A percentile compares a stretch with the other conserved stretches of the same genome.
Conservation (phyloP, 805 yeast genomes). For the Brettanomyces anomalus region DNA sequence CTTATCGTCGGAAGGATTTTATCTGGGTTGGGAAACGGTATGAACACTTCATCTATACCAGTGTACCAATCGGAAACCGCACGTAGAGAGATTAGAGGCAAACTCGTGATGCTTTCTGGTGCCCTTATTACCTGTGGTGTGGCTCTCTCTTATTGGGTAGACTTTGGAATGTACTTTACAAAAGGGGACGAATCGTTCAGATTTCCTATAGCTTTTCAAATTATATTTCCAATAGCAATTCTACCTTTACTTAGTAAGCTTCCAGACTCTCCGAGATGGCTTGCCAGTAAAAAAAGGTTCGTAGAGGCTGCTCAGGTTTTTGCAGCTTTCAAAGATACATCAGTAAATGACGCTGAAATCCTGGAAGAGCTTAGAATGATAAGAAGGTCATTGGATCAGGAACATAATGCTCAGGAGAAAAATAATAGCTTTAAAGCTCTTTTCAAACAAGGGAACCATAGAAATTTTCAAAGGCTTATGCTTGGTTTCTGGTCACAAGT, state of each 20-base stretch:
- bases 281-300: slow-evolving; percentile 27
- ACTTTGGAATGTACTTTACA: slow-evolving; percentile 27
- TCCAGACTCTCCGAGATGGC: slow-evolving; percentile 40
- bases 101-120: slow-evolving; percentile 22
- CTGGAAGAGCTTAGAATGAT: slow-evolving; percentile 14
- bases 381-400: slow-evolving; percentile 12
- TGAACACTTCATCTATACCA: slow-evolving; percentile 27
- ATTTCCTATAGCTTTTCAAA: slow-evolving; percentile 29
- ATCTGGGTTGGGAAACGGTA: slow-evolving; percentile 30
- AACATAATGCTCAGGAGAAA: slow-evolving; percentile 19
- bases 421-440: slow-evolving; percentile 14
- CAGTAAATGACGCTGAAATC: slow-evolving; percentile 9
- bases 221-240: slow-evolving; percentile 13
- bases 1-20: slow-evolving; percentile 26
- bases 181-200: slow-evolving; percentile 22
- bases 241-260: slow-evolving; percentile 10
- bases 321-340: slow-evolving; percentile 29
- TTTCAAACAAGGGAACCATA: slow-evolving; percentile 26
- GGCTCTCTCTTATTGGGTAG: slow-evolving; percentile 28
- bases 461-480: slow-evolving; percentile 39
- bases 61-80: slow-evolving; percentile 29
- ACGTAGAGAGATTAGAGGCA: slow-evolving; percentile 23
- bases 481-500: slow-evolving; percentile 36
- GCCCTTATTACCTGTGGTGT: slow-evolving; percentile 21
- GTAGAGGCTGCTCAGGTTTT: slow-evolving; percentile 36